These are phyloP conservation scores for Talaromyces sp. DNA, from an alignment of 2,329 filamentous ascomycete species.

Conservation along the genomic window DNA sequence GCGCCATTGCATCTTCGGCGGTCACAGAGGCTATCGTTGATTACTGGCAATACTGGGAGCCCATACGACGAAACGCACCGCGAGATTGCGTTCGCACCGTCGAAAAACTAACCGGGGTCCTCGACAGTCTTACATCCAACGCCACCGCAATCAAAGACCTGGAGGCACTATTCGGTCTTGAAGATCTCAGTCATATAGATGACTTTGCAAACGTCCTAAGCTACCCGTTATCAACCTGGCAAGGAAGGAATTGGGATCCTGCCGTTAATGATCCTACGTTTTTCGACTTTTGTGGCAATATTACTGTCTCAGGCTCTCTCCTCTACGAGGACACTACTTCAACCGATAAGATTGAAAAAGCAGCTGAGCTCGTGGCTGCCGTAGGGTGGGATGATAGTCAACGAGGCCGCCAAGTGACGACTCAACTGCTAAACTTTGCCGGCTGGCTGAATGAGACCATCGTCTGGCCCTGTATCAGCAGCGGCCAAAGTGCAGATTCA, in stretches of 20 bases:
- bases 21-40: conserved; percentile 76
- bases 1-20: conserved; percentile 75
- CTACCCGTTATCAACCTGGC: conserved; percentile 51
- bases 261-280: conserved; percentile 51
- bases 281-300: conserved; percentile 56
- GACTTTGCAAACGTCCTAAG: conserved; percentile 54
- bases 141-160: conserved; percentile 45
- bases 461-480: conserved; percentile 40
- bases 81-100: conserved; percentile 64
- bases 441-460: conserved; percentile 53
- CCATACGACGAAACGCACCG: conserved; percentile 57
- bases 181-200: conserved; percentile 43
- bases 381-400: conserved; percentile 49
- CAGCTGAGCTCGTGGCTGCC: conserved; percentile 46
- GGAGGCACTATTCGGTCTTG: conserved; percentile 42
- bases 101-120: conserved; percentile 59
- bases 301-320: conserved; percentile 50
- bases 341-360: conserved; percentile 38
- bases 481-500: conserved; percentile 46
- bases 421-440: conserved; percentile 57
- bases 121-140: conserved; percentile 60
- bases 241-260: conserved; percentile 62
- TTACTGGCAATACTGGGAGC: conserved; percentile 67
- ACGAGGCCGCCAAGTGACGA: conserved; percentile 42
- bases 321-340: conserved; percentile 44